Percentiles rank a stretch among this genome's conserved stretches.
phyloP scores from a whole-genome alignment of 1,139 yeast species.

The Hyphopichia burtonii region DNA sequence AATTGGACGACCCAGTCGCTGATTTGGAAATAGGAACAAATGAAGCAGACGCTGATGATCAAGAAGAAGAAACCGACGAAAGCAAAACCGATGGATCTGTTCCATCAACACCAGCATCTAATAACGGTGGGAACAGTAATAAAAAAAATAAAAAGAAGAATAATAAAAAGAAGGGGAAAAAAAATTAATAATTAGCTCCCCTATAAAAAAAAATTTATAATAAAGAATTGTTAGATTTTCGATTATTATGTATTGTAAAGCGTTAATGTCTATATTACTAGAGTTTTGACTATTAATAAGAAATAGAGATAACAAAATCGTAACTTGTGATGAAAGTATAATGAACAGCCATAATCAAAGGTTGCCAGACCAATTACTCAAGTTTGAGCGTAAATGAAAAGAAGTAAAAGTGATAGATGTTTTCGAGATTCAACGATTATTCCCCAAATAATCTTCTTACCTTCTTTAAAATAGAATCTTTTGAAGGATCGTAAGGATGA shows the following conservation, averaged over 20 bases:
- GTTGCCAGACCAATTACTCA: not conserved
- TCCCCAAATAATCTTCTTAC: constrained; percentile 95
- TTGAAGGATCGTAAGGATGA: constrained; percentile 97
- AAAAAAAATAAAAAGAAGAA: constrained; percentile 20
- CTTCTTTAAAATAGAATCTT: constrained; percentile 91
- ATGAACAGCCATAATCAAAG: not conserved
- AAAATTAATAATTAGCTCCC: not conserved
- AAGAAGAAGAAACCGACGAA: constrained; percentile 10
- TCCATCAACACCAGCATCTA: not conserved
- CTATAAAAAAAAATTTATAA: constrained; percentile 7
- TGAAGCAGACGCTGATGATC: constrained; percentile 12
- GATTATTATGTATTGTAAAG: not conserved
- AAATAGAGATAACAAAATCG: no score
- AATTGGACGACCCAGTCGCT: constrained; percentile 4
- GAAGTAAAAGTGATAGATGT: not conserved
- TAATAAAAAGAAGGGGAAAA: constrained; percentile 6
- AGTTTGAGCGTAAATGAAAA: not conserved
- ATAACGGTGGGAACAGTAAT: not conserved
- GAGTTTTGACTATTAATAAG: not conserved
- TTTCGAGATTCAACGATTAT: constrained; percentile 22
- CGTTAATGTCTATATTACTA: not conserved
- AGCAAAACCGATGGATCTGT: constrained; percentile 4
- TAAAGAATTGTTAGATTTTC: not conserved
- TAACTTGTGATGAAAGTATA: not conserved
- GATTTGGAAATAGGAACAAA: constrained; percentile 1